phyloP scores from a whole-genome alignment of 257 asterid genomes.

The Solanum verrucosum region DNA sequence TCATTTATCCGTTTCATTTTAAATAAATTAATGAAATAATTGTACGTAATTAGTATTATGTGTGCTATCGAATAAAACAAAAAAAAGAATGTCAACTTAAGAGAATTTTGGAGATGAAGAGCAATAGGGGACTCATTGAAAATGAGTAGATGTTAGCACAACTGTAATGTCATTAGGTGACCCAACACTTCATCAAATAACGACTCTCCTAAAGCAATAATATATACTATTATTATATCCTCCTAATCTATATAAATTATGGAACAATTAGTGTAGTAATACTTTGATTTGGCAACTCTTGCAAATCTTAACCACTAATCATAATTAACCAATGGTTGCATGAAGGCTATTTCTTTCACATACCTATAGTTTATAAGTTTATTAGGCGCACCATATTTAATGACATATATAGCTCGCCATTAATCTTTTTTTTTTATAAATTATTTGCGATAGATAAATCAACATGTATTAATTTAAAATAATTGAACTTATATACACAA shows the following conservation, averaged over 20 bases:
- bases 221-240: not conserved
- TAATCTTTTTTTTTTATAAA: not conserved
- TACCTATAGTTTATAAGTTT: not conserved
- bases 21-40: not conserved
- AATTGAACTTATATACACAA: not conserved
- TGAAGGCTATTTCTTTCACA: not conserved
- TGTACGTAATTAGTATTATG: not conserved
- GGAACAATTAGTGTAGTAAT: not conserved
- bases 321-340: not conserved
- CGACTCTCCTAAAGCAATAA: not conserved
- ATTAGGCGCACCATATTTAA: not conserved
- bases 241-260: not conserved
- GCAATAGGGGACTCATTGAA: not conserved
- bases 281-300: not conserved
- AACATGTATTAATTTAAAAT: not conserved
- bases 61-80: not conserved
- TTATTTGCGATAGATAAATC: not conserved
- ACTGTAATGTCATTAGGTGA: constrained; percentile 37
- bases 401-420: not conserved
- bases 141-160: constrained; percentile 6
- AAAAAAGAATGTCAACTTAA: not conserved
- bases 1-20: not conserved
- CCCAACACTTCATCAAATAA: constrained; percentile 7
- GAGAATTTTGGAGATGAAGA: not conserved
- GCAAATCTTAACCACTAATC: not conserved